phyloP scores from a whole-genome alignment of 148 eudicot species.

The Pouteria glomerata region DNA sequence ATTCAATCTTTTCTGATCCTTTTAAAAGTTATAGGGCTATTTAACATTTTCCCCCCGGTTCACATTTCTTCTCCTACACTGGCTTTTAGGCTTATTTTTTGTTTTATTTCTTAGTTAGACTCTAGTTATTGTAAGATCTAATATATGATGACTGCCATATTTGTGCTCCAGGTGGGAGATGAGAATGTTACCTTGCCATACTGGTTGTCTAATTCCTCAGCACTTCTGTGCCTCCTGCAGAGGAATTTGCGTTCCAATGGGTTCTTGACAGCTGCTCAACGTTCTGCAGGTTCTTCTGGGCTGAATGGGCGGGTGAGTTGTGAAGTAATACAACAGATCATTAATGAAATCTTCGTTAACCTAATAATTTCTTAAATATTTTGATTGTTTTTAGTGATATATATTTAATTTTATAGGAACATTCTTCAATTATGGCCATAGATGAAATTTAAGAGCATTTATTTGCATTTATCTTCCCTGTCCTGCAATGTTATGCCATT shows the following conservation, averaged over 20 bases:
- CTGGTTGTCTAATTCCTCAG: slow-evolving; percentile 92
- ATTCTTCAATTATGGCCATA: too few relatives aligned
- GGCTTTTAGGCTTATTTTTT: not conserved
- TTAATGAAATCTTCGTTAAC: not conserved
- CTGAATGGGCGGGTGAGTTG: slow-evolving; percentile 69
- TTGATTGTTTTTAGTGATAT: too few relatives aligned
- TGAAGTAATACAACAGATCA: not conserved
- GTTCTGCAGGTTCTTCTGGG: slow-evolving; percentile 58
- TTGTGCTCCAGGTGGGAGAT: slow-evolving; percentile 57
- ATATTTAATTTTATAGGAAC: too few relatives aligned
- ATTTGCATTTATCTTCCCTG: too few relatives aligned
- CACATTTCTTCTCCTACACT: slow-evolving; percentile 7
- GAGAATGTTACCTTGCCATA: slow-evolving; percentile 79
- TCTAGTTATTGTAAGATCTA: not conserved
- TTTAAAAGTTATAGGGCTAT: not conserved
- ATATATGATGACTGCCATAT: not conserved
- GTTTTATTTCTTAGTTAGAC: not conserved
- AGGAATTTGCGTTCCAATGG: slow-evolving; percentile 86
- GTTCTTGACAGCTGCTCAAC: slow-evolving; percentile 64
- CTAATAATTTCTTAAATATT: too few relatives aligned
- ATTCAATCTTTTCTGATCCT: slow-evolving; percentile 8
- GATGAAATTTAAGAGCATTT: too few relatives aligned
- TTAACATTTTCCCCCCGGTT: not conserved
- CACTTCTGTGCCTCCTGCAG: slow-evolving; percentile 87
- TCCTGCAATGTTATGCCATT: too few relatives aligned